phyloP scores from a whole-genome alignment of 805 yeast genomes.

The Candida mattraensis region DNA sequence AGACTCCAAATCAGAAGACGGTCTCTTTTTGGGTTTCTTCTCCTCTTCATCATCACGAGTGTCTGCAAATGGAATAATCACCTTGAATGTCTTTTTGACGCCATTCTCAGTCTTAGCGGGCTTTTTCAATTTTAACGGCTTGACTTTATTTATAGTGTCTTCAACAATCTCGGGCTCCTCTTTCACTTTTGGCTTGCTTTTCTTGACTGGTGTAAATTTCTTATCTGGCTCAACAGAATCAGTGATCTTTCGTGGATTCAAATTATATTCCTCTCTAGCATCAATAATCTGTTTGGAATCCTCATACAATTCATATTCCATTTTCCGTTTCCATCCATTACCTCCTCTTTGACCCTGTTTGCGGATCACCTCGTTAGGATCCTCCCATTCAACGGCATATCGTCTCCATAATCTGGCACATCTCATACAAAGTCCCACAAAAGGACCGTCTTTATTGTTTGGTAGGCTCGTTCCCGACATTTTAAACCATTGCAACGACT shows the following conservation, averaged over 20 bases:
- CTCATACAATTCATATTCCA: constrained; percentile 65
- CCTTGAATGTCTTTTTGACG: constrained; percentile 15
- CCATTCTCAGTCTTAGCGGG: constrained; percentile 2
- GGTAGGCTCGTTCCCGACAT: constrained; percentile 59
- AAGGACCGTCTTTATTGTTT: constrained; percentile 33
- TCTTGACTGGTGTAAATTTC: background rate
- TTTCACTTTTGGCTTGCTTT: constrained; percentile 3
- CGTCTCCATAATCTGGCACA: constrained; percentile 93
- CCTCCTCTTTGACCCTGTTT: constrained; percentile 44
- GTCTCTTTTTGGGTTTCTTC: constrained; percentile 3
- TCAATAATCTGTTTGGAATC: constrained; percentile 58
- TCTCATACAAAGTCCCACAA: constrained; percentile 72
- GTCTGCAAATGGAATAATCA: constrained; percentile 22
- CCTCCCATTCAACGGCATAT: constrained; percentile 85
- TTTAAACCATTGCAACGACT: constrained; percentile 65
- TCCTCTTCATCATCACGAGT: constrained; percentile 8
- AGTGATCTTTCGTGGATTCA: constrained; percentile 22
- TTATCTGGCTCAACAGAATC: constrained; percentile 2
- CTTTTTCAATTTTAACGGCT: constrained; percentile 16
- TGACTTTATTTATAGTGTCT: constrained; percentile 6
- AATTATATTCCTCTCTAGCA: constrained; percentile 42
- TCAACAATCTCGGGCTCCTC: constrained; percentile 3
- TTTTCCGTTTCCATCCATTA: constrained; percentile 55
- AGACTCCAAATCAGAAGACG: constrained; percentile 10
- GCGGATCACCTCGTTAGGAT: constrained; percentile 64